Base-by-base conservation (phyloP, 306 rosid genomes). In the Biancaea sappan region DNA sequence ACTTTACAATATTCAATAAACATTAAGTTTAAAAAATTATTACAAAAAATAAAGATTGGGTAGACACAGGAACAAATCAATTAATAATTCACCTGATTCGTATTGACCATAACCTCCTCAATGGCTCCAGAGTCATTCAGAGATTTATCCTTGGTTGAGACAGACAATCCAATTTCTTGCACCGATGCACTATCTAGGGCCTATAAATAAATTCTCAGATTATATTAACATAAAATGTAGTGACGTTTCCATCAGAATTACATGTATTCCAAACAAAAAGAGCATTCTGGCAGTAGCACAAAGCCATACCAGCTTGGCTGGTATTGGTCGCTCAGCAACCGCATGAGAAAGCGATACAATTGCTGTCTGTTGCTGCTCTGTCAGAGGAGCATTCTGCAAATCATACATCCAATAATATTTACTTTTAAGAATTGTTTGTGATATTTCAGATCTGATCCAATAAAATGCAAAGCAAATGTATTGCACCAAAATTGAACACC, bases 281-380 rank as follows among this genome's bases (percentile, higher is more conserved):
- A 16, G 64, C 41, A 16, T 28, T 28, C 41, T 7, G 47, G 21
- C 66, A 68, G 7, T 11, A 40, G 66, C 41, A 69, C 11, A 21
- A 21, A 69, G 44, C 31, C 77, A 37, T 62, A 91, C 97, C 88
- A 90, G 66, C 78, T 90, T 91, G 77, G 65, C 83, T 41, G 98
- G 99, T 64, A 92, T 82, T 0, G 99, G 91, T 7, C 98, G 91
- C 68, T 94, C 99, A 6, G 98, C 74, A 77, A 94, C 86, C 16
- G 91, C 86, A 68, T 90, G 96, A 73, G 95, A 86, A 66, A 94
- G 98, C 3, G 81, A 74, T 0, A 71, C 51, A 35, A 90, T 81
- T 44, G 97, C 90, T 0, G 88, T 63, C 80, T 87, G 96, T 64
- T 92, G 99, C 18, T 87, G 92, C 81, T 90, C 98, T 12, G 95